Percentiles rank a stretch among this genome's conserved stretches.
phyloP scores from a whole-genome alignment of 768 basidiomycete species.

The Suillus luteus region DNA sequence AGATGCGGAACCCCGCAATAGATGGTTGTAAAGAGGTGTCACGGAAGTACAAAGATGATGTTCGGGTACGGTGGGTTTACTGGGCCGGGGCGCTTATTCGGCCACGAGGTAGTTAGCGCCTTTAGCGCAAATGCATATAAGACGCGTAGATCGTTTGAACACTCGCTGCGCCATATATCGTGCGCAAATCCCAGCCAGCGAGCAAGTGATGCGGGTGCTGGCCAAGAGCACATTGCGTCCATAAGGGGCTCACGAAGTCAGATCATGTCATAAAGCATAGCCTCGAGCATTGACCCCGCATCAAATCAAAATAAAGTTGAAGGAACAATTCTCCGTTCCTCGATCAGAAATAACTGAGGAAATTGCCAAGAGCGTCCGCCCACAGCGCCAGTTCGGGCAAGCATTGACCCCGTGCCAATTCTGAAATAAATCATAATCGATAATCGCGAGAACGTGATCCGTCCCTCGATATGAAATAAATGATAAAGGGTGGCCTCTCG shows the following conservation, averaged over 20 bases:
- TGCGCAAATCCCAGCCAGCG: background rate
- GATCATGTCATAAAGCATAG: background rate
- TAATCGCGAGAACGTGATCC: background rate
- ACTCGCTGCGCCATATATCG: background rate
- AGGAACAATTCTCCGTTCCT: background rate
- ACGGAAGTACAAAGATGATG: conserved; percentile 2
- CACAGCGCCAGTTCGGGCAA: background rate
- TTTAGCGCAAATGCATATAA: background rate
- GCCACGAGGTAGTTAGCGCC: background rate
- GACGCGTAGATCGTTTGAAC: background rate
- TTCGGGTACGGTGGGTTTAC: background rate
- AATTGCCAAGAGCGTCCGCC: background rate
- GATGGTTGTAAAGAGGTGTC: conserved; percentile 8
- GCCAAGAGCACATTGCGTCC: background rate
- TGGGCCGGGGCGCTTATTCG: background rate
- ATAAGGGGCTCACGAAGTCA: background rate
- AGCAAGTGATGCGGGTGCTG: background rate
- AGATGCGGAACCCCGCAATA: background rate
- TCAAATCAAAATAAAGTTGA: background rate
- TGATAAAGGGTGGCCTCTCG: background rate
- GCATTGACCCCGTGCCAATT: background rate
- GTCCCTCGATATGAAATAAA: background rate
- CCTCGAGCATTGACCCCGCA: background rate
- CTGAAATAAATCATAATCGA: background rate
- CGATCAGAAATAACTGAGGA: background rate